Percentiles rank a stretch among this genome's conserved stretches.
Evolutionary conservation across 768 basidiomycete species (phyloP).

Genomic region (Kwoniella mangroviensis): DNA sequence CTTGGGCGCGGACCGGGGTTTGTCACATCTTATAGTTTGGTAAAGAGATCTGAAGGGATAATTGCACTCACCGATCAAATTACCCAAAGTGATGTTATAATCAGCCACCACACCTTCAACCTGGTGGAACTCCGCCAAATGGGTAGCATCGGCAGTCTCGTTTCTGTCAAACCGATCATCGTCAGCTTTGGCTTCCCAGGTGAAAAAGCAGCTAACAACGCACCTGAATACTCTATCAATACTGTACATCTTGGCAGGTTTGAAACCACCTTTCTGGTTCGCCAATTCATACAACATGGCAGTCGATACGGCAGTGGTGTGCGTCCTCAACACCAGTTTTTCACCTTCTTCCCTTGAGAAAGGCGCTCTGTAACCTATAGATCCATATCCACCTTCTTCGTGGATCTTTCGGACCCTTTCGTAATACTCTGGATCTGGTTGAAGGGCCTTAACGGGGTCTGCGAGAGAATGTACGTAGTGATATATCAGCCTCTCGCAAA

Average conservation of each 20-base stretch:
- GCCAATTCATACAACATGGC: conserved; percentile 94
- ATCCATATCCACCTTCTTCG: conserved; percentile 79
- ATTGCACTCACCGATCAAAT: conserved; percentile 77
- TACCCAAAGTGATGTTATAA: conserved; percentile 84
- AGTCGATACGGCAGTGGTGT: conserved; percentile 93
- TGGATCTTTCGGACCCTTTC: conserved; percentile 81
- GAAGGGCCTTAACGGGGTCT: conserved; percentile 79
- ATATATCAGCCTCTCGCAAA: too few species aligned
- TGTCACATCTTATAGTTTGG: too few species aligned
- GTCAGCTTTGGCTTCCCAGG: not conserved
- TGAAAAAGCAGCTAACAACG: conserved; percentile 13
- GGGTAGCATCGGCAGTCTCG: conserved; percentile 97
- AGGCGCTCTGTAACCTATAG: conserved; percentile 94
- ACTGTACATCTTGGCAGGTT: conserved; percentile 91
- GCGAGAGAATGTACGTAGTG: not conserved
- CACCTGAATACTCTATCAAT: conserved; percentile 91
- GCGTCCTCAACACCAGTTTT: conserved; percentile 90
- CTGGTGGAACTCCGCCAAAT: conserved; percentile 98
- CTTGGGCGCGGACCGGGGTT: too few species aligned
- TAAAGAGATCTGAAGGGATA: not conserved
- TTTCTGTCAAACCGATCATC: conserved; percentile 63
- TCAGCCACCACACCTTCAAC: conserved; percentile 99
- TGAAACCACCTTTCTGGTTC: conserved; percentile 75
- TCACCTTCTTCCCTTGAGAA: conserved; percentile 91
- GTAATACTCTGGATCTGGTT: conserved; percentile 82